Percentiles rank a stretch among this genome's conserved stretches.
Evolutionary conservation across 495 filamentous ascomycete genomes (phyloP).

Genomic region (Hypoxylon cercidicola): DNA sequence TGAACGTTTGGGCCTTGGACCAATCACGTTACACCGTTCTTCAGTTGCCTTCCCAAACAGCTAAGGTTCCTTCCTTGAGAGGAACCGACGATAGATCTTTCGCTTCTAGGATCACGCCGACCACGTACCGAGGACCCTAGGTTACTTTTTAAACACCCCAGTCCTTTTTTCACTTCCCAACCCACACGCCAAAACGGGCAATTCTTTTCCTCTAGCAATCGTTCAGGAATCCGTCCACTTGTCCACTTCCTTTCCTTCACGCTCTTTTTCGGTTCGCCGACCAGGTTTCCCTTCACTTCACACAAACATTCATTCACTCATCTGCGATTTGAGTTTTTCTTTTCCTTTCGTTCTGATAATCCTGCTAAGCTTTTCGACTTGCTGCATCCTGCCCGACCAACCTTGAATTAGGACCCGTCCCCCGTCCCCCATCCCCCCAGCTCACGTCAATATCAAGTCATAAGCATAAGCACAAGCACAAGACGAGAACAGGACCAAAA

Average conservation of each 20-base stretch:
- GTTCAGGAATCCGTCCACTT: conserved; percentile 16
- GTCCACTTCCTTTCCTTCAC: conserved; percentile 22
- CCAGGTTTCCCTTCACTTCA: conserved; percentile 26
- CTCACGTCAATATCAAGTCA: conserved; percentile 21
- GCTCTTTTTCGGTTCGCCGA: conserved; percentile 17
- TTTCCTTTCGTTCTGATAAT: conserved; percentile 6
- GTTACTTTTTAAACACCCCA: not conserved
- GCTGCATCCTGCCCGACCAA: conserved; percentile 13
- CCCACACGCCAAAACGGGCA: not conserved
- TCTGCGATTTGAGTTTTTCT: conserved; percentile 13
- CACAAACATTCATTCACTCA: conserved; percentile 15
- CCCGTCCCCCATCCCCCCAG: not conserved
- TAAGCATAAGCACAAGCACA: conserved; percentile 9
- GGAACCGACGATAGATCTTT: not conserved
- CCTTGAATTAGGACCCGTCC: conserved; percentile 9
- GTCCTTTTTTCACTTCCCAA: no score
- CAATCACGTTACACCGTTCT: conserved; percentile 13
- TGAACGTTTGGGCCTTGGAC: not conserved
- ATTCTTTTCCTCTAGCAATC: conserved; percentile 9
- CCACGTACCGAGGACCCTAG: not conserved
- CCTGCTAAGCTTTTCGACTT: conserved; percentile 13
- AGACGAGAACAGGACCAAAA: not conserved
- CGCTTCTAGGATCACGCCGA: not conserved
- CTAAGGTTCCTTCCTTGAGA: conserved; percentile 31
- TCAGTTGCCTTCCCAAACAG: conserved; percentile 35